Evolutionary conservation across 129 eudicot genomes (phyloP).

Genomic region (Kitagawia praeruptora): DNA sequence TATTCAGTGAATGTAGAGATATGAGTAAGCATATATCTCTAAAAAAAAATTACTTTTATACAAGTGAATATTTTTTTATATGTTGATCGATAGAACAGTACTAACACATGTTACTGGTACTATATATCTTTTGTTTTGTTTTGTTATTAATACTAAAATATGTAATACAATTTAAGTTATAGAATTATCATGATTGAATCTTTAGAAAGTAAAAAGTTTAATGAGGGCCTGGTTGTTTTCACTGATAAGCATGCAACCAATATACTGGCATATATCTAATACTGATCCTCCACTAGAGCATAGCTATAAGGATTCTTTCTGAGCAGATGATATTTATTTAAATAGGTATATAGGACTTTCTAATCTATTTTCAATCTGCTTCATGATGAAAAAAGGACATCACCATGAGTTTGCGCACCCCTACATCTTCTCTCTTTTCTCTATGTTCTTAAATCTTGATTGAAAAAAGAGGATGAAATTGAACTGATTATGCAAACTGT

Average conservation of each 20-base stretch:
- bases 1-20: neutral
- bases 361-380: neutral
- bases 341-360: neutral
- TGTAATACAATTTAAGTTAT: neutral
- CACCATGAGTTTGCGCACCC: neutral
- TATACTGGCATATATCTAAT: neutral
- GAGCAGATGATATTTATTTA: neutral
- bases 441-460: neutral
- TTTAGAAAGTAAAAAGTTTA: neutral
- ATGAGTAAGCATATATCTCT: neutral
- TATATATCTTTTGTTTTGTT: too few relatives aligned
- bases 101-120: neutral
- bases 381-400: slow-evolving; percentile 3
- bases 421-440: neutral
- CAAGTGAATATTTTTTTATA: too few relatives aligned
- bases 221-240: neutral
- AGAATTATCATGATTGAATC: neutral
- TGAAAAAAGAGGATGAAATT: neutral
- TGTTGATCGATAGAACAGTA: neutral
- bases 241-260: slow-evolving; percentile 4
- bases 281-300: neutral
- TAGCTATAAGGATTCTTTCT: neutral
- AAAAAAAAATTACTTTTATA: too few relatives aligned
- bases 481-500: neutral
- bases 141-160: neutral